Evolutionary conservation across 1,284 basidiomycete genomes (phyloP).

Genomic region (Laetiporus sulphureus): DNA sequence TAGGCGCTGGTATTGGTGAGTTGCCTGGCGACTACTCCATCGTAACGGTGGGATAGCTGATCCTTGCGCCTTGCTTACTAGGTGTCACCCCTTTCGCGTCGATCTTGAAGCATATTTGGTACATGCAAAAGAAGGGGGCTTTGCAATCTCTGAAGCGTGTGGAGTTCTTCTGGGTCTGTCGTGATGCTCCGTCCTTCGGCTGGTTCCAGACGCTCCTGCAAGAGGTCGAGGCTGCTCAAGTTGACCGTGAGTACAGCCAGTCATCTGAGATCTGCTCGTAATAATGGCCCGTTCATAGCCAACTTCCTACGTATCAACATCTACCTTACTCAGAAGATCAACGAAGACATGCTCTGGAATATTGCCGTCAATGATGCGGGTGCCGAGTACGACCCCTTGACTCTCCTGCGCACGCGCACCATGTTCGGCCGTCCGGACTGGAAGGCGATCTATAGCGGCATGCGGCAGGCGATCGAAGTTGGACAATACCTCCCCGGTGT

Average conservation of each 20-base stretch:
- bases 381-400: conserved; percentile 78
- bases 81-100: conserved; percentile 87
- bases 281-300: conserved; percentile 36
- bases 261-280: not conserved
- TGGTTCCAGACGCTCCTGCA: conserved; percentile 88
- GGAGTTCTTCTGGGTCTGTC: conserved; percentile 89
- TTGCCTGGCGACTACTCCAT: not conserved
- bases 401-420: conserved; percentile 76
- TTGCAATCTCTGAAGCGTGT: conserved; percentile 76
- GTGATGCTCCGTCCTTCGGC: conserved; percentile 84
- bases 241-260: conserved; percentile 55
- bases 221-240: conserved; percentile 79
- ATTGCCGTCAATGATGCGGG: conserved; percentile 84
- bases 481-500: conserved; percentile 76
- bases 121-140: conserved; percentile 71
- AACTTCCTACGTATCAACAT: conserved; percentile 88
- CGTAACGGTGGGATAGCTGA: not conserved
- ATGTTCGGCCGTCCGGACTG: conserved; percentile 88
- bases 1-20: conserved; percentile 86
- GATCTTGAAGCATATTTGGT: conserved; percentile 91
- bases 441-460: conserved; percentile 67
- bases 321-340: conserved; percentile 83
- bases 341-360: conserved; percentile 84
- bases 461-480: conserved; percentile 68
- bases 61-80: conserved; percentile 19